Evolutionary conservation across 805 yeast species (phyloP).

Genomic region (Nakazawaea molendinolei): DNA sequence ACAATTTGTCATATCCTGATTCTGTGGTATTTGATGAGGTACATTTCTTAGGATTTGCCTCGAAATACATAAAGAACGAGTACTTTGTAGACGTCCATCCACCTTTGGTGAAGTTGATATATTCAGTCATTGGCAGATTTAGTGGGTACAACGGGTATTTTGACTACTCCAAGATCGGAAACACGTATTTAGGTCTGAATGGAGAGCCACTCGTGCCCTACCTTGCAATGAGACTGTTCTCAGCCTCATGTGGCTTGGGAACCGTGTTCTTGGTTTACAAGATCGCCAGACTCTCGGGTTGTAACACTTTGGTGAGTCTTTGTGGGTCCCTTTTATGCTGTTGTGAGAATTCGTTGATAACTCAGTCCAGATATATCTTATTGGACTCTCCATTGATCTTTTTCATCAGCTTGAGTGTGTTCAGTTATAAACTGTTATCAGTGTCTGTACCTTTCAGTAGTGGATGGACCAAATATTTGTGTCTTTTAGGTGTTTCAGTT

Average conservation of each 20-base stretch:
- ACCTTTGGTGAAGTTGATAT: conserved; percentile 58
- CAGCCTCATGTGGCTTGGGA: conserved; percentile 48
- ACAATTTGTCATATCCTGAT: conserved; percentile 28
- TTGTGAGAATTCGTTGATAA: conserved; percentile 60
- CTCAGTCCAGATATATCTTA: conserved; percentile 50
- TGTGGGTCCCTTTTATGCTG: conserved; percentile 45
- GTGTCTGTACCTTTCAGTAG: conserved; percentile 34
- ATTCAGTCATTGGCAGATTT: conserved; percentile 43
- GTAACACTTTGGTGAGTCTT: conserved; percentile 42
- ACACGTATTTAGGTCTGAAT: conserved; percentile 27
- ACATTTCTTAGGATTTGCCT: conserved; percentile 32
- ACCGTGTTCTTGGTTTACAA: conserved; percentile 47
- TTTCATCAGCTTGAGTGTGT: conserved; percentile 41
- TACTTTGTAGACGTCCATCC: conserved; percentile 72
- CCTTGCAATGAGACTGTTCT: conserved; percentile 48
- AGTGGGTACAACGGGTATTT: conserved; percentile 47
- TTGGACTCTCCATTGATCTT: conserved; percentile 40
- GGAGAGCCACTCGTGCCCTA: conserved; percentile 33
- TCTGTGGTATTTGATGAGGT: conserved; percentile 44
- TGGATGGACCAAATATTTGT: conserved; percentile 47
- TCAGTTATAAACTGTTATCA: conserved; percentile 44
- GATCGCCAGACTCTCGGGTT: conserved; percentile 49
- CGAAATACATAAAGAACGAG: conserved; percentile 45
- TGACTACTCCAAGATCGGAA: conserved; percentile 38
- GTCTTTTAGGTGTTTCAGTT: conserved; percentile 40